A percentile compares a stretch with the other conserved stretches of the same genome.
Conservation (phyloP, 2,329 filamentous ascomycete species). For the Rhynchosporium agropyri region DNA sequence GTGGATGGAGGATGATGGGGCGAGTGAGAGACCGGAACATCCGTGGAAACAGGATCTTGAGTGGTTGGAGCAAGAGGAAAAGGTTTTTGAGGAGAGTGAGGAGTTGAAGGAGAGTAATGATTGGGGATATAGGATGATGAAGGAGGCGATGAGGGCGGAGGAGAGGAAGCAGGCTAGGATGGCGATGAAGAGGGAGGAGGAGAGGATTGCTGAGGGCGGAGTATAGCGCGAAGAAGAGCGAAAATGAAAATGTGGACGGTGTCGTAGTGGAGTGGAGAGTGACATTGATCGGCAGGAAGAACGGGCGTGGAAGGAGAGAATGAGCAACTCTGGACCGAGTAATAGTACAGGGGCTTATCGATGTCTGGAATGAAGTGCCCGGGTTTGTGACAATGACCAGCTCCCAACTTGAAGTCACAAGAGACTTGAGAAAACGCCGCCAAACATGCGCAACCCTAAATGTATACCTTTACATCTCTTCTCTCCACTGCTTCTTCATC, state of each 20-base stretch:
- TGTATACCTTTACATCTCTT: too few relatives aligned
- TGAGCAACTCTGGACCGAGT: neutral
- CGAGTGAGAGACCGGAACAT: constrained; percentile 9
- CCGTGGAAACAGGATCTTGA: constrained; percentile 6
- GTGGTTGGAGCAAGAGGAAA: constrained; percentile 7
- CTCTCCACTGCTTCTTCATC: too few relatives aligned
- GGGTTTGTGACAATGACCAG: too few relatives aligned
- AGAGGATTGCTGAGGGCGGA: neutral
- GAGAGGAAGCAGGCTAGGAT: constrained; percentile 3
- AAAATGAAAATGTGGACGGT: neutral
- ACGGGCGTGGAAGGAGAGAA: neutral
- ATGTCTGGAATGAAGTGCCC: too few relatives aligned
- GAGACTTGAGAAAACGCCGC: too few relatives aligned
- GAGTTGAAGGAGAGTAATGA: constrained; percentile 16
- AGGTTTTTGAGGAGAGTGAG: constrained; percentile 17
- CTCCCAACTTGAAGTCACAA: too few relatives aligned
- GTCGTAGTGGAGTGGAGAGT: neutral
- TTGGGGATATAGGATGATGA: constrained; percentile 8
- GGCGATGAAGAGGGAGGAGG: neutral
- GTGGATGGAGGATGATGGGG: constrained; percentile 54
- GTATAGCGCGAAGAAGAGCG: neutral
- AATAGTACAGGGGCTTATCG: neutral
- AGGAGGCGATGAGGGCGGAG: constrained; percentile 1
- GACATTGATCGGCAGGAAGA: constrained; percentile 1
- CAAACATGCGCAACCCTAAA: too few relatives aligned